Percentiles rank a stretch among this genome's conserved stretches.
Conservation (phyloP, 306 rosid species). For the Castanopsis chinensis region DNA sequence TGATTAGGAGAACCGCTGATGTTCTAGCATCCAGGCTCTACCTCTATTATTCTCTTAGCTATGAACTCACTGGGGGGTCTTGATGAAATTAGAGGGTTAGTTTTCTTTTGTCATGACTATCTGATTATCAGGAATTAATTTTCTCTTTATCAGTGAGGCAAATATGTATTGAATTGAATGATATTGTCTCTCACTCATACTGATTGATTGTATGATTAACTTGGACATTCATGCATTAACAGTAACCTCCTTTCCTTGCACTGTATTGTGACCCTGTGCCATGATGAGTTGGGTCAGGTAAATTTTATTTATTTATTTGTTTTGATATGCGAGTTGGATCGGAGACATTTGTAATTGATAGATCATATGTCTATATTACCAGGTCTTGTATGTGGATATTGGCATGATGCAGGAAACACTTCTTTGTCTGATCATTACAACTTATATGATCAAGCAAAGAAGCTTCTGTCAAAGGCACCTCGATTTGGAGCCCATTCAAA, state of each 20-base stretch:
- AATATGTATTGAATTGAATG: neutral
- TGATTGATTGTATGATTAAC: neutral
- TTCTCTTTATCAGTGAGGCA: neutral
- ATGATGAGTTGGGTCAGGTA: constrained; percentile 16
- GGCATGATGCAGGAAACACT: constrained; percentile 81
- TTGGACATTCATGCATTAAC: constrained; percentile 18
- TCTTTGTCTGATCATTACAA: constrained; percentile 86
- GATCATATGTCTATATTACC: neutral
- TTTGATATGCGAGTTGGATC: no score
- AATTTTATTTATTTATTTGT: no score
- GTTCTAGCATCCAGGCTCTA: constrained; percentile 81
- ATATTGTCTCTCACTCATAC: neutral
- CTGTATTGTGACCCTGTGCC: constrained; percentile 30
- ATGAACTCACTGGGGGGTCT: constrained; percentile 84
- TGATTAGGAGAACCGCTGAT: constrained; percentile 84
- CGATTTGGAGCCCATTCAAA: constrained; percentile 97
- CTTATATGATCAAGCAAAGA: constrained; percentile 90
- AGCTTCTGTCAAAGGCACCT: constrained; percentile 96
- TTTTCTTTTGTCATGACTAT: neutral
- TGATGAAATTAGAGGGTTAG: constrained; percentile 93
- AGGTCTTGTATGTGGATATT: constrained; percentile 23
- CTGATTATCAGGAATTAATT: neutral
- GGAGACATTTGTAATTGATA: constrained; percentile 8
- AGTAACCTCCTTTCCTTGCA: constrained; percentile 38
- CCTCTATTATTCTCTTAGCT: constrained; percentile 84